Conservation (phyloP, 306 rosid genomes). For the Pueraria montana region DNA sequence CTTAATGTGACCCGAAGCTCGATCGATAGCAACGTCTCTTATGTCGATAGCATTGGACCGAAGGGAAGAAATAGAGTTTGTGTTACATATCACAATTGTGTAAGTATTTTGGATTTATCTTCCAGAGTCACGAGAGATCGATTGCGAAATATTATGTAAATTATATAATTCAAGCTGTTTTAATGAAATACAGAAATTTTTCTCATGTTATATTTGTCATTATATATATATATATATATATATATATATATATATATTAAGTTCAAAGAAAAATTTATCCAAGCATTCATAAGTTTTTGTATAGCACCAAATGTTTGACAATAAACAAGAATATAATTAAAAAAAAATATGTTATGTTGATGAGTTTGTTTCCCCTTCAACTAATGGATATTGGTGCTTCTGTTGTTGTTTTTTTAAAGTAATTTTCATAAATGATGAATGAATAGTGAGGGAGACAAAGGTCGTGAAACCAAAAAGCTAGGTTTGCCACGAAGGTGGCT, state of each 20-base stretch:
- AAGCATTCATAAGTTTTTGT: not conserved
- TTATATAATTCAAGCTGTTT: not conserved
- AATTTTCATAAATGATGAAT: not conserved
- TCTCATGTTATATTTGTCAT: no score
- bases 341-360: no score
- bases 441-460: constrained; percentile 22
- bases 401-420: not conserved
- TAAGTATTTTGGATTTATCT: not conserved
- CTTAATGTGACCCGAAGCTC: constrained; percentile 4
- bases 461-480: constrained; percentile 23
- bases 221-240: no score
- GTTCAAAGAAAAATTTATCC: not conserved
- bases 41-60: not conserved
- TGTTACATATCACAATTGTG: not conserved
- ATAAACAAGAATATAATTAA: no score
- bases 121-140: not conserved
- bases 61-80: no score
- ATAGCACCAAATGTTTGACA: not conserved
- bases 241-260: no score
- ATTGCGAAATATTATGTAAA: not conserved
- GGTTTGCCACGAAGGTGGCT: constrained; percentile 42
- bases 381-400: not conserved
- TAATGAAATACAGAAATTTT: not conserved
- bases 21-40: constrained; percentile 2
- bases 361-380: no score